phyloP scores from a whole-genome alignment of 2,329 filamentous ascomycete species.

The Colletotrichum nymphaeae region DNA sequence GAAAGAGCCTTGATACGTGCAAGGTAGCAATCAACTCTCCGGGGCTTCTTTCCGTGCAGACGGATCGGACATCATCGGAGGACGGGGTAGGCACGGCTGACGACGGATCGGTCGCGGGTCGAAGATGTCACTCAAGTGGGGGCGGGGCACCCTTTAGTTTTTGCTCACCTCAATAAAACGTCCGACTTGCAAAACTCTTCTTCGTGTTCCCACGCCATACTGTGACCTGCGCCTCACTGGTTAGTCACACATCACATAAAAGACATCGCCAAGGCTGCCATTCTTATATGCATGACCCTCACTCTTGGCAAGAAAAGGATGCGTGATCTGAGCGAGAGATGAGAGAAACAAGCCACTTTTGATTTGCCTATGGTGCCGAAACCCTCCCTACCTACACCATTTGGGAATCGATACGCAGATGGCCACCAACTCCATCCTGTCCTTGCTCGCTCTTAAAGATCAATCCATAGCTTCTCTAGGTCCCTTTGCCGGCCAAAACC shows the following conservation, averaged over 20 bases:
- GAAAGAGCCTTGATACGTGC: neutral
- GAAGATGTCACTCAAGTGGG: constrained; percentile 32
- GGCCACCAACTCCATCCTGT: constrained; percentile 26
- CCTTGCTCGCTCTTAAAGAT: constrained; percentile 25
- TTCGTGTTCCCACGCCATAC: neutral
- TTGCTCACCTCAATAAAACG: neutral
- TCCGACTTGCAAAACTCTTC: neutral
- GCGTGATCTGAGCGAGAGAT: neutral
- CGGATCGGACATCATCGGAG: neutral
- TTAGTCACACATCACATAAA: neutral
- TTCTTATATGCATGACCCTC: neutral
- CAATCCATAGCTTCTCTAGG: constrained; percentile 9
- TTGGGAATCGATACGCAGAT: constrained; percentile 28
- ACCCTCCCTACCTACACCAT: neutral
- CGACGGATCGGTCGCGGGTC: constrained; percentile 7
- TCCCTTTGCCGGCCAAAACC: constrained; percentile 14
- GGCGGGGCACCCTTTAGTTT: constrained; percentile 24
- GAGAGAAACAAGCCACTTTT: constrained; percentile 30
- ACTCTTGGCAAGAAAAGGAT: neutral
- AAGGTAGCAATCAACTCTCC: neutral
- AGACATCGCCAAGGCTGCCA: neutral
- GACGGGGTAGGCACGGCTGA: neutral
- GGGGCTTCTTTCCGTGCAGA: neutral
- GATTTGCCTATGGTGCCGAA: constrained; percentile 25
- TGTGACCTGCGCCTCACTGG: too few species aligned